Base-by-base conservation (phyloP, 2,329 filamentous ascomycete species). In the Tolypocladium tropicale region DNA sequence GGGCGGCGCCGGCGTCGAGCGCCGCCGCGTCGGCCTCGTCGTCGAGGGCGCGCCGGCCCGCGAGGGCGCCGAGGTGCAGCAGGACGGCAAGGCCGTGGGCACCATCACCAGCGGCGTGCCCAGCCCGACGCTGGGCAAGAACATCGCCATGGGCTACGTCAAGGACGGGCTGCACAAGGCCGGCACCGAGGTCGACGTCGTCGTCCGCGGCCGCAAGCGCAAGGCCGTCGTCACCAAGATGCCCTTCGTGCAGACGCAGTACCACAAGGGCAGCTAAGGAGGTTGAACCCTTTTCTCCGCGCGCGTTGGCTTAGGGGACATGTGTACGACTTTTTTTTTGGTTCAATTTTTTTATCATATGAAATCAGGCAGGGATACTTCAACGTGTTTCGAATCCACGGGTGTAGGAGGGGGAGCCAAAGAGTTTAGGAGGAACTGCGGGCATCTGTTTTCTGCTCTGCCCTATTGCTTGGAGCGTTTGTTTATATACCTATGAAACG, bases 71-170 rank as follows among this genome's bases (percentile, higher is more conserved):
- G 80, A 90, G 65, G 87, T 99, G 59, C 78, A 92, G 34, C 69
- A 80, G 58, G 78, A 82, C 6, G 84, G 83, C 34, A 74, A 86
- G 63, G 81, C 82, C 63, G 79, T 97, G 55, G 94, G 94, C 16
- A 80, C 77, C 37, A 79, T 99, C 59, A 99, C 94, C 6, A 95
- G 90, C 63, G 94, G 94, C 18, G 89, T 90, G 62, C 94, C 94
- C 0, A 92, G 88, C 67, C 94, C 94, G 2, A 89, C 87, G 0
- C 75, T 96, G 52, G 85, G 86, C 61, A 88, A 88, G 77, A 96
- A 97, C 71, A 93, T 99, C 60, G 91, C 93, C 56, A 99, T 99
- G 94, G 94, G 86, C 0, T 96, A 96, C 68, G 78, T 96, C 67
- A 83, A 84, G 72, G 84, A 89, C 60, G 90, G 90, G 0, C 74